phyloP scores from a whole-genome alignment of 495 filamentous ascomycete species.

The Hypoxylon fragiforme region DNA sequence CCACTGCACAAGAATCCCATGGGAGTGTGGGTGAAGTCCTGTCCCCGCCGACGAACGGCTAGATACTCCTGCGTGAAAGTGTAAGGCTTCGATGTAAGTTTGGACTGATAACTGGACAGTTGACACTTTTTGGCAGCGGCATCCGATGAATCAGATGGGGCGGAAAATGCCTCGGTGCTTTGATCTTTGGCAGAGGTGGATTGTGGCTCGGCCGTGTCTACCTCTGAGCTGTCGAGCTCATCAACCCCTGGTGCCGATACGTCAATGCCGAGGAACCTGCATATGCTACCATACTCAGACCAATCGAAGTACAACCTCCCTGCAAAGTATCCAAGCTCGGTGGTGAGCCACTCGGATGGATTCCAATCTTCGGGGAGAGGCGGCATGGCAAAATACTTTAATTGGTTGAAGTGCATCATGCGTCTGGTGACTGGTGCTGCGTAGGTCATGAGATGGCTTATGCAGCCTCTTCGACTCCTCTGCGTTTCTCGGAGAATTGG shows the following conservation, averaged over 20 bases:
- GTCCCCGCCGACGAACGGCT: conserved; percentile 50
- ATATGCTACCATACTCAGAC: conserved; percentile 39
- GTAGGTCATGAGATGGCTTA: conserved; percentile 50
- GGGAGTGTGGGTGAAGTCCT: conserved; percentile 57
- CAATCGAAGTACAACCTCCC: conserved; percentile 60
- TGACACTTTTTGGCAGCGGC: neutral
- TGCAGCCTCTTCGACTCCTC: neutral
- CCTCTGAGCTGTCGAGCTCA: conserved; percentile 19
- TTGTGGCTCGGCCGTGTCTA: conserved; percentile 2
- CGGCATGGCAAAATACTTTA: conserved; percentile 53
- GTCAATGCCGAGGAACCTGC: conserved; percentile 31
- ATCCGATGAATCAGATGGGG: neutral
- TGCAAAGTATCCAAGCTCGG: conserved; percentile 58
- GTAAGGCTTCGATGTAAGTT: conserved; percentile 34
- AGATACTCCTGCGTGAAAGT: conserved; percentile 57
- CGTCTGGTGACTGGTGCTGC: conserved; percentile 55
- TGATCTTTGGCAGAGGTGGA: neutral
- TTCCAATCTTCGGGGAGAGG: conserved; percentile 42
- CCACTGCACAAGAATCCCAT: conserved; percentile 59
- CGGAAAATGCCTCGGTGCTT: neutral
- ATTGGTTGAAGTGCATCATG: conserved; percentile 57
- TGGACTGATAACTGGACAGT: no score
- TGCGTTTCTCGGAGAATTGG: conserved; percentile 39
- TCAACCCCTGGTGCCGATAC: conserved; percentile 5
- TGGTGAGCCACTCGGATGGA: conserved; percentile 50